A percentile compares a stretch with the other conserved stretches of the same genome.
Evolutionary conservation across 768 basidiomycete genomes (phyloP).

Genomic region (Mycena filopes): DNA sequence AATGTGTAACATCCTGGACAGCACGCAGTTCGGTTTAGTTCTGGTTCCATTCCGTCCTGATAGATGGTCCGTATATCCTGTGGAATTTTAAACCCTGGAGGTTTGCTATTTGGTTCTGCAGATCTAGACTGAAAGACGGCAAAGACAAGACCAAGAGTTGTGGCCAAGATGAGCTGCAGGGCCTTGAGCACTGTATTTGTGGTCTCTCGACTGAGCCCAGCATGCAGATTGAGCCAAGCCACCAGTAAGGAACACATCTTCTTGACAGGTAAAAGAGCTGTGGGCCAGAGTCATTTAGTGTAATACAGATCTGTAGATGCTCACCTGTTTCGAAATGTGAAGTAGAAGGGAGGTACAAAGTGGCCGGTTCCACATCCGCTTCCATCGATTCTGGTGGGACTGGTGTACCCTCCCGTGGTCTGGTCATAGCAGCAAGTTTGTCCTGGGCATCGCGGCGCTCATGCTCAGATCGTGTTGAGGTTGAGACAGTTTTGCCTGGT

Average conservation of each 20-base stretch:
- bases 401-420: too few species aligned
- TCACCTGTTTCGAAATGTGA: too few species aligned
- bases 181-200: conserved; percentile 11
- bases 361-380: too few species aligned
- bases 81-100: conserved; percentile 8
- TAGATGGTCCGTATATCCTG: conserved; percentile 7
- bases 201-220: conserved; percentile 3
- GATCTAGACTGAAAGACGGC: not conserved
- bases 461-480: too few species aligned
- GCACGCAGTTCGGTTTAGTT: conserved; percentile 12
- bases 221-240: conserved; percentile 13
- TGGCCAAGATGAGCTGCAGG: conserved; percentile 7
- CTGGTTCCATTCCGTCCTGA: conserved; percentile 9
- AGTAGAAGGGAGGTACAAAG: too few species aligned
- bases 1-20: conserved; percentile 14
- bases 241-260: not conserved
- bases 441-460: too few species aligned
- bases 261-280: too few species aligned
- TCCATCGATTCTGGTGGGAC: too few species aligned
- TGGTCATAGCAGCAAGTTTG: too few species aligned
- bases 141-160: not conserved
- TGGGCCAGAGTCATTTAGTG: too few species aligned
- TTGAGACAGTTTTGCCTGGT: too few species aligned
- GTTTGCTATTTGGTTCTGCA: conserved; percentile 4
- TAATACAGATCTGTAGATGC: too few species aligned